Base-by-base conservation (phyloP, 2,329 filamentous ascomycete species). In the Dichotomopilus funicola region DNA sequence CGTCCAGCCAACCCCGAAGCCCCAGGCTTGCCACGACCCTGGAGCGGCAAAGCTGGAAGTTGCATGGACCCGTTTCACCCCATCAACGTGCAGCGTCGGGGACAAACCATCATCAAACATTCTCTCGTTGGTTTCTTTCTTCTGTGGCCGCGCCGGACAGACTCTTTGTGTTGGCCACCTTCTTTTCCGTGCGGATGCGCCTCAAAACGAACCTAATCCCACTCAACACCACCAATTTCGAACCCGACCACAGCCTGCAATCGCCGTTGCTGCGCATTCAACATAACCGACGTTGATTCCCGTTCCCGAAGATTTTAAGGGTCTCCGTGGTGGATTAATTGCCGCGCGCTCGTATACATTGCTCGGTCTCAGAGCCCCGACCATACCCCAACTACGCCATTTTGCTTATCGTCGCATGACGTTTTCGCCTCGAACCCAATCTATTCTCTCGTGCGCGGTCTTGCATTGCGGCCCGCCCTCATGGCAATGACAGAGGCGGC, bases 401-500 rank as follows among this genome's bases (percentile, higher is more conserved):
- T 27, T 27, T 27, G 19, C 40, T 42, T 7, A n/a, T 42, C 10
- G 40, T 13, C 40, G 10, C 13, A 42, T 42, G 12, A 38, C 37
- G 8, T 9, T 12, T 12, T 38, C 19, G 19, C 19, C 19, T 27
- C 19, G 19, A 38, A 12, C 37, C 37, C 2, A 38, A 12, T n/a
- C 13, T n/a, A 42, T 12, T 42, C 13, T 42, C 40, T 11, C 12
- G 5, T 42, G 12, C 40, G 11, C 12, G 12, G 11, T 27, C 34
- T 31, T 31, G 19, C 36, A 33, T 27, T n/a, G 11, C 37, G 9
- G 48, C 13, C 36, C 12, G 38, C 44, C 51, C 19, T 19, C 48
- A 65, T 63, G 64, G 64, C 65, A 35, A 65, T 68, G 65, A 64
- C 64, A 48, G 66, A 66, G 57, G 62, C 65, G 11, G 56, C 61